Base-by-base conservation (phyloP, 306 rosid genomes). In the Styphnolobium japonicum region DNA sequence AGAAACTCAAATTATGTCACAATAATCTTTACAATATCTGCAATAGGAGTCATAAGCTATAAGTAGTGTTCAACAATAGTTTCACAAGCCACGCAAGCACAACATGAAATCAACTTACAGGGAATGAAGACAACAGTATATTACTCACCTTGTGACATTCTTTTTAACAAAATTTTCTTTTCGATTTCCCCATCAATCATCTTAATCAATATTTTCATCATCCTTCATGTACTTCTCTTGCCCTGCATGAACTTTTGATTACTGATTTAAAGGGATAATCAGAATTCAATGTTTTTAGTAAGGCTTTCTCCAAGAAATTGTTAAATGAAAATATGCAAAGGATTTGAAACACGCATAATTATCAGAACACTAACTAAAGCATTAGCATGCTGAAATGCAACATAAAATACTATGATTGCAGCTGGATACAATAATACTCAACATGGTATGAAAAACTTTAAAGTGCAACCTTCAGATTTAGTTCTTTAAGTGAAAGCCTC, bases 171-270 rank as follows among this genome's bases (percentile, higher is more conserved):
- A n/a, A n/a, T n/a, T 51, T 18, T 1, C 15, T 31, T 62, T 48
- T 51, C 16, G 21, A 53, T 9, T 58, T 71, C 52, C 34, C 23
- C 55, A 23, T 82, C 76, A 83, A 79, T 84, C 86, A 31, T 76
- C 66, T 31, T 37, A 25, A 58, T 92, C 86, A n/a, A 68, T 45
- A 82, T 76, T 66, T 78, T 91, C 97, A 39, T 89, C 98, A 63
- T 88, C 88, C 86, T 91, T 93, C 86, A 95, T 85, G 89, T 95
- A 95, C 80, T 93, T 95, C 86, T 95, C 98, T 84, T 95, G 98
- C 81, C 92, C 97, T 43, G 88, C 97, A 81, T 97, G 98, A 81
- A 95, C 97, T 91, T 98, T 92, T 71, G 80, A 63, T 84, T 78
- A 53, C 37, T 78, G 48, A n/a, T 61, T 82, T 94, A 79, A 91